Evolutionary conservation across 2,329 filamentous ascomycete species (phyloP), one percentile per base, ranked within the genome.

Genomic region (Colletotrichum tanaceti): DNA sequence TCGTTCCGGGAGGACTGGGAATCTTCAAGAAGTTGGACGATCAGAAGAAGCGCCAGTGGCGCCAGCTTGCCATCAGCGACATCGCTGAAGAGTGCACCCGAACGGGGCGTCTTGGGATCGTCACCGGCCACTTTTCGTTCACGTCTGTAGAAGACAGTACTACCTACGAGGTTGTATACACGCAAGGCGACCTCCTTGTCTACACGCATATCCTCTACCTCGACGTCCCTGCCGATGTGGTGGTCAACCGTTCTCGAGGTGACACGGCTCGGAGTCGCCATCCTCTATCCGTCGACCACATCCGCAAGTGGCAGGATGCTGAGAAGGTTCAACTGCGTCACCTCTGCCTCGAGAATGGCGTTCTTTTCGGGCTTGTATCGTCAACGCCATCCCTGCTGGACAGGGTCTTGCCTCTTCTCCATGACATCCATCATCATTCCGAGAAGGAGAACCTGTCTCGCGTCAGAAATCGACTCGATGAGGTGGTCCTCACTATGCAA

Each of bases 171-270:
- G 18, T 70, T 6, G 80, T 86, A 0, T 80, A 75, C 58, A 89
- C 85, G 0, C 13, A 75, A 2, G 76, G 72, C 9, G 87, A 90
- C 64, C 57, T 83, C 4, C 50, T 78, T 0, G 79, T 75, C 0
- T 90, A 82, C 73, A 88, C 86, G 0, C 87, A 90, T 71, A 86
- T 91, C 16, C 50, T 91, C 14, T 90, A 90, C 72, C 72, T 90
- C 35, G 75, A 86, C 50, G 72, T 81, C 1, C 71, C 78, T 1
- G 70, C 79, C 0, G 72, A 80, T 1, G 28, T 74, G 0, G 74
- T 89, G 18, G 68, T 68, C 0, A 59, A 80, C 49, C 81, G 78
- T 20, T 77, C 80, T n/a, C 43, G 38, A 0, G 58, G 75, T 0
- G 85, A 89, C 70, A 72, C 22, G 0, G 38, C 64, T 16, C 80